These are phyloP conservation scores for Trichocladium antarcticum DNA, from an alignment of 495 filamentous ascomycete genomes.

Conservation along the genomic window DNA sequence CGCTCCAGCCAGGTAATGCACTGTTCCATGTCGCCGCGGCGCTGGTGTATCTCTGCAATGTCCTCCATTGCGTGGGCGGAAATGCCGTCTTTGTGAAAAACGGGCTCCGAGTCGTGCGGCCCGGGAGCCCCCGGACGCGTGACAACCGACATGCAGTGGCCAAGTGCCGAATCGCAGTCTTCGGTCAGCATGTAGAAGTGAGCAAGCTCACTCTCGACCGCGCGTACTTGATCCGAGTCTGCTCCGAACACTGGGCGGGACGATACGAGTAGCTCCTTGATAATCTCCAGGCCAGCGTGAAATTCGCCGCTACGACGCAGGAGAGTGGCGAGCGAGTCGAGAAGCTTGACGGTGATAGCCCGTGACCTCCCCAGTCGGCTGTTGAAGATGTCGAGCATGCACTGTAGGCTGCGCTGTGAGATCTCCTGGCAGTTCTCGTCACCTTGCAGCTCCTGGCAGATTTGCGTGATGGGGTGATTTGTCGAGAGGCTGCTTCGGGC, in stretches of 20 bases:
- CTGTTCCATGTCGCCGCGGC: slow-evolving; percentile 19
- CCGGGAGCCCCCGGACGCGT: slow-evolving; percentile 6
- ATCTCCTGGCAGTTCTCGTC: slow-evolving; percentile 25
- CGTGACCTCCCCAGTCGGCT: slow-evolving; percentile 20
- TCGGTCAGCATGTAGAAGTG: slow-evolving; percentile 26
- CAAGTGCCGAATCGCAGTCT: slow-evolving; percentile 17
- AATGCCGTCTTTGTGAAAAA: slow-evolving; percentile 23
- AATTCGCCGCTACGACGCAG: slow-evolving; percentile 24
- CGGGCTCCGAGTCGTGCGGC: neutral
- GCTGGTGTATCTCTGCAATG: slow-evolving; percentile 26
- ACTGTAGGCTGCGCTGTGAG: slow-evolving; percentile 23
- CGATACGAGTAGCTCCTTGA: slow-evolving; percentile 20
- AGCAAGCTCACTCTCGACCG: slow-evolving; percentile 23
- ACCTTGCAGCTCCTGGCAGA: slow-evolving; percentile 20
- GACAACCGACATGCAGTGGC: slow-evolving; percentile 25
- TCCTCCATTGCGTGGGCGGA: slow-evolving; percentile 27
- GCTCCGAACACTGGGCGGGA: slow-evolving; percentile 20
- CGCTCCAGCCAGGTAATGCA: slow-evolving; percentile 23
- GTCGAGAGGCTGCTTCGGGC: slow-evolving; percentile 19
- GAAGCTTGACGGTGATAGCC: slow-evolving; percentile 24
- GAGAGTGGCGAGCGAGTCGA: slow-evolving; percentile 27
- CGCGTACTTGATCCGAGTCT: slow-evolving; percentile 19
- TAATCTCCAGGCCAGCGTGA: slow-evolving; percentile 21
- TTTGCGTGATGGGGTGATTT: slow-evolving; percentile 22
- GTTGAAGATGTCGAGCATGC: slow-evolving; percentile 28